These are phyloP conservation scores for Colletotrichum sp. DNA, from an alignment of 2,329 filamentous ascomycete genomes.

Conservation along the genomic window DNA sequence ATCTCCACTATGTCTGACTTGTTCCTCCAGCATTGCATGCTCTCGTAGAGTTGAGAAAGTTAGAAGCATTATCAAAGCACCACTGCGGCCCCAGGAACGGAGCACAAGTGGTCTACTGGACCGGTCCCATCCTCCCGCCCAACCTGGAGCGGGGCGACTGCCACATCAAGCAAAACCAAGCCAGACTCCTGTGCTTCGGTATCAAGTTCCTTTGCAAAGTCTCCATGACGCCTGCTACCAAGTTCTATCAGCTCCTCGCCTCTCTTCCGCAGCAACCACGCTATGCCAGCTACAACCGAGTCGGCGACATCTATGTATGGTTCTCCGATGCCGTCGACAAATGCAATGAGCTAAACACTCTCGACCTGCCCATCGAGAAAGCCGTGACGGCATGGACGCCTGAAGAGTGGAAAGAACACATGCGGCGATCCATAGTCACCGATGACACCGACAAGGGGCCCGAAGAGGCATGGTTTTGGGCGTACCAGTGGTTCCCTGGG, in stretches of 20 bases:
- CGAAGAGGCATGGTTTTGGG: constrained; percentile 18
- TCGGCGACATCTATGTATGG: constrained; percentile 14
- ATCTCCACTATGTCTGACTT: not conserved
- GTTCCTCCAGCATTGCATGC: not conserved
- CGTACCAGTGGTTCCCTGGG: constrained; percentile 2
- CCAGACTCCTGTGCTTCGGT: constrained; percentile 6
- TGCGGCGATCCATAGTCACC: not conserved
- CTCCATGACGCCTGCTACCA: not conserved
- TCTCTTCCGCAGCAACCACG: constrained; percentile 5
- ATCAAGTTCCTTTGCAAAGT: constrained; percentile 9
- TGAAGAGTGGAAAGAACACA: not conserved
- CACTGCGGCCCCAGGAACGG: constrained; percentile 4
- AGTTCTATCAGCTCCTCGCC: constrained; percentile 2
- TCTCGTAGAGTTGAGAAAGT: constrained; percentile 10
- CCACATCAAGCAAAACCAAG: constrained; percentile 18
- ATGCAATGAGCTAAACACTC: not conserved
- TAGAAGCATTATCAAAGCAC: not conserved
- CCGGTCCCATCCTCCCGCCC: not conserved
- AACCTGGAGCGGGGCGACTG: constrained; percentile 9
- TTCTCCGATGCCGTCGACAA: constrained; percentile 8
- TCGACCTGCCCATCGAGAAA: not conserved
- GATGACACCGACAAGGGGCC: constrained; percentile 8
- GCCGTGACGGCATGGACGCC: not conserved
- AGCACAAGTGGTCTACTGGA: constrained; percentile 8
- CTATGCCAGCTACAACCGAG: constrained; percentile 11